Percentiles rank a stretch among this genome's conserved stretches.
phyloP scores from a whole-genome alignment of 345 rosid species.

The Salix viminalis region DNA sequence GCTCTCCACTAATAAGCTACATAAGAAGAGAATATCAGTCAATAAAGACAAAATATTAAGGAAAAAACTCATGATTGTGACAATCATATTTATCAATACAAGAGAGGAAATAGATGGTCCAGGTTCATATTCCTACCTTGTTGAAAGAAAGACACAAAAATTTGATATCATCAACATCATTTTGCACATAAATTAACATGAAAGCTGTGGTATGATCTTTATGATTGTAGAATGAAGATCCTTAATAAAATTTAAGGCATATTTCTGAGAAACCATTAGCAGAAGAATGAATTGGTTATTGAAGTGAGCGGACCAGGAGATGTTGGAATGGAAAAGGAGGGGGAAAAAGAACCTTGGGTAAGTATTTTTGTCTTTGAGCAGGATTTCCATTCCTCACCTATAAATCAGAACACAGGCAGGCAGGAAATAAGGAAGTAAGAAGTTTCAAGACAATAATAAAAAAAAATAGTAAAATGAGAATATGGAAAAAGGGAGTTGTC shows the following conservation, averaged over 20 bases:
- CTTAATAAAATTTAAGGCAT: not conserved
- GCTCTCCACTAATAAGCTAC: conserved; percentile 97
- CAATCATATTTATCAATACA: conserved; percentile 1
- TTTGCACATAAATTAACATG: not conserved
- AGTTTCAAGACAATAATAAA: not conserved
- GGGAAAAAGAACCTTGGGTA: conserved; percentile 62
- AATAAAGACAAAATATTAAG: conserved; percentile 3
- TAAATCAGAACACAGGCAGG: conserved; percentile 5
- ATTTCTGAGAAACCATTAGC: not conserved
- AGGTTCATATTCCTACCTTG: not conserved
- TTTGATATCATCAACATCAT: not conserved
- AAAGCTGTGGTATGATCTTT: not conserved
- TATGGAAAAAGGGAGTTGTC: not conserved
- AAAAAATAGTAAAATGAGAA: not conserved
- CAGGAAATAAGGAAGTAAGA: not conserved
- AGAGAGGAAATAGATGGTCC: not conserved
- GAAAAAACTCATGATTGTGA: not conserved
- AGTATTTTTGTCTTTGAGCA: conserved; percentile 73
- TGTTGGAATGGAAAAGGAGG: not conserved
- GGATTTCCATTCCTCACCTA: conserved; percentile 84
- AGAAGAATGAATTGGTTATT: not conserved
- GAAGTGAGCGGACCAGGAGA: too few relatives aligned
- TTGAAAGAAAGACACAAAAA: not conserved
- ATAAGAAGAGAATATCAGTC: conserved; percentile 23
- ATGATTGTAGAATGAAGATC: too few relatives aligned